Conservation (phyloP, 2,329 filamentous ascomycete genomes). For the Fusarium aywerte region DNA sequence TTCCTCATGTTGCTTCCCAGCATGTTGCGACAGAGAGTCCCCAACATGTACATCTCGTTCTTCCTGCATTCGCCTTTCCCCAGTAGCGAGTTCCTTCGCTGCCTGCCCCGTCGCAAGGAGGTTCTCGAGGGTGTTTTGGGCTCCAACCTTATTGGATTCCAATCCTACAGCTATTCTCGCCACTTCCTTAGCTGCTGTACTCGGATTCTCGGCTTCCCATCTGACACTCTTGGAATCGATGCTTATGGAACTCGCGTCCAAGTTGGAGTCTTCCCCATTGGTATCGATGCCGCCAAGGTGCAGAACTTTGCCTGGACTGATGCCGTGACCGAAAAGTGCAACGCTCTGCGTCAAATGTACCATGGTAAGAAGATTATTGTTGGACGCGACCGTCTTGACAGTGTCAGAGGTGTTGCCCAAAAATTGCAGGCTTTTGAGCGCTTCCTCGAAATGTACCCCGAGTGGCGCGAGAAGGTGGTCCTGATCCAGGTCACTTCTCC, state of each 20-base stretch:
- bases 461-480: constrained; percentile 92
- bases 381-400: constrained; percentile 92
- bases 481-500: constrained; percentile 95
- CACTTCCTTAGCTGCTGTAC: constrained; percentile 97
- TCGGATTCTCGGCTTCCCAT: constrained; percentile 88
- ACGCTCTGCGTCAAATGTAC: constrained; percentile 79
- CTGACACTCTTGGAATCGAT: constrained; percentile 85
- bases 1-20: constrained; percentile 90
- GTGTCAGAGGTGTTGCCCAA: constrained; percentile 91
- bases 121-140: constrained; percentile 89
- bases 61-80: constrained; percentile 95
- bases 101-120: constrained; percentile 87
- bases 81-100: constrained; percentile 94
- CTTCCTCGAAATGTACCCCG: constrained; percentile 88
- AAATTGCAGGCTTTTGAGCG: constrained; percentile 94
- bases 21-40: constrained; percentile 84
- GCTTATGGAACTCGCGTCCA: constrained; percentile 89
- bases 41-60: constrained; percentile 93
- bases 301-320: constrained; percentile 78
- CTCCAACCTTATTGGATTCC: constrained; percentile 93
- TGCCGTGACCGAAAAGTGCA: constrained; percentile 76
- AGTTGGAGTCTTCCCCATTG: constrained; percentile 93
- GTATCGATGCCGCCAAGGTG: constrained; percentile 87
- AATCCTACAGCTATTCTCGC: constrained; percentile 93
- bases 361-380: constrained; percentile 95